Conservation (phyloP, 2,329 filamentous ascomycete genomes). For the Elsinoe perseae region DNA sequence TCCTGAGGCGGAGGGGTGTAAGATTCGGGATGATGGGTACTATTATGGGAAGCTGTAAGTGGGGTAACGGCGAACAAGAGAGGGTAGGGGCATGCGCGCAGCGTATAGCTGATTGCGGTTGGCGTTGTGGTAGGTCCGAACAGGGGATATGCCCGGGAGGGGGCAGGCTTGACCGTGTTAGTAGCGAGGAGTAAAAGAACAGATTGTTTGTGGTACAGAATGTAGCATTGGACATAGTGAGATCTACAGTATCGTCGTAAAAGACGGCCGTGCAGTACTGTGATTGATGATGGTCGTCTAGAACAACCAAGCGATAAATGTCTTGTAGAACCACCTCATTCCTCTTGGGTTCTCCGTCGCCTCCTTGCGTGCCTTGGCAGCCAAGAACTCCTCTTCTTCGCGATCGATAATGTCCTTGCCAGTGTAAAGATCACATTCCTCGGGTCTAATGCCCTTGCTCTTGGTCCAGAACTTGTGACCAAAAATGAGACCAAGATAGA, state of each 20-base stretch:
- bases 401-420: constrained; percentile 67
- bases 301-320: constrained; percentile 55
- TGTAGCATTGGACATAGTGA: not conserved
- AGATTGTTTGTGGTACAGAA: no score
- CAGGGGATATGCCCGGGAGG: no score
- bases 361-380: constrained; percentile 40
- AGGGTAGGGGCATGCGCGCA: no score
- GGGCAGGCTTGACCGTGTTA: no score
- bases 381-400: constrained; percentile 63
- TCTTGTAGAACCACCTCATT: constrained; percentile 49
- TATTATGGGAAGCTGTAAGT: not conserved
- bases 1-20: constrained; percentile 30
- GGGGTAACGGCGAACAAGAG: no score
- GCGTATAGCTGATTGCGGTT: no score
- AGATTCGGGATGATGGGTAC: constrained; percentile 12
- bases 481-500: constrained; percentile 62
- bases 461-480: constrained; percentile 56
- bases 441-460: constrained; percentile 48
- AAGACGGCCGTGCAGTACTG: not conserved
- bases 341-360: constrained; percentile 25
- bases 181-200: no score
- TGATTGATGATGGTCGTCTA: constrained; percentile 28
- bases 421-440: constrained; percentile 60
- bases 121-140: no score
- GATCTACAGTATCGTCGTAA: not conserved